Conservation (phyloP, 192 early-diverging fungal species). For the Umbelopsis sp. region DNA sequence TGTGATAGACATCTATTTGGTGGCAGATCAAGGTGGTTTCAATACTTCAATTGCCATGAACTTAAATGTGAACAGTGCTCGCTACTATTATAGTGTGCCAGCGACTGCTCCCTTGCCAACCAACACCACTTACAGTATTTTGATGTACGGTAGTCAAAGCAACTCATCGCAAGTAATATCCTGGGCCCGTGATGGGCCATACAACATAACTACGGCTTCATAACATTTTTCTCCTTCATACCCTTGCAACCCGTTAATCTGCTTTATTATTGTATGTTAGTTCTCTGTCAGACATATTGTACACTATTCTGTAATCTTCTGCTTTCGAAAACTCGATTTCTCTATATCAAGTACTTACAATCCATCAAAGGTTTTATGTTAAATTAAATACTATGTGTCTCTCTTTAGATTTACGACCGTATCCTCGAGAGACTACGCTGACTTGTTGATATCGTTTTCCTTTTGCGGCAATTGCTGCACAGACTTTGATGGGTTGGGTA, state of each 20-base stretch:
- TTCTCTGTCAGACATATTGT: not conserved
- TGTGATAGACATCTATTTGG: constrained; percentile 8
- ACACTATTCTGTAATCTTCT: too few relatives aligned
- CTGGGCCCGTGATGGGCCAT: constrained; percentile 10
- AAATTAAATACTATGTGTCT: too few relatives aligned
- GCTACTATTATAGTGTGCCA: constrained; percentile 25
- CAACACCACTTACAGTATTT: constrained; percentile 11
- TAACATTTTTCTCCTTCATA: not conserved
- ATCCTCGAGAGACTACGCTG: too few relatives aligned
- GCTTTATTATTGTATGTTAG: not conserved
- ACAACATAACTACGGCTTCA: constrained; percentile 2
- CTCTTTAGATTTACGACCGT: too few relatives aligned
- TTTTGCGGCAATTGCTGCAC: too few relatives aligned
- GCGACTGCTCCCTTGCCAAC: not conserved
- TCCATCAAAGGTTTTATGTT: too few relatives aligned
- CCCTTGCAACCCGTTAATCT: not conserved
- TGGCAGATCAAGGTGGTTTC: not conserved
- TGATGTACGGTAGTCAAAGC: constrained; percentile 9
- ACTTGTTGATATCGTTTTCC: too few relatives aligned
- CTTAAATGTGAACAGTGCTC: constrained; percentile 22
- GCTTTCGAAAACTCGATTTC: too few relatives aligned
- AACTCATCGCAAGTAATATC: constrained; percentile 3
- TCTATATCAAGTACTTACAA: too few relatives aligned
- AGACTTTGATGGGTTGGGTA: not conserved
- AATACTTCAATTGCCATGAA: not conserved